Percentiles rank a stretch among this genome's conserved stretches.
These are phyloP conservation scores for Cutaneotrichosporon spelunceum DNA, from an alignment of 1,284 basidiomycete species.

Conservation along the genomic window DNA sequence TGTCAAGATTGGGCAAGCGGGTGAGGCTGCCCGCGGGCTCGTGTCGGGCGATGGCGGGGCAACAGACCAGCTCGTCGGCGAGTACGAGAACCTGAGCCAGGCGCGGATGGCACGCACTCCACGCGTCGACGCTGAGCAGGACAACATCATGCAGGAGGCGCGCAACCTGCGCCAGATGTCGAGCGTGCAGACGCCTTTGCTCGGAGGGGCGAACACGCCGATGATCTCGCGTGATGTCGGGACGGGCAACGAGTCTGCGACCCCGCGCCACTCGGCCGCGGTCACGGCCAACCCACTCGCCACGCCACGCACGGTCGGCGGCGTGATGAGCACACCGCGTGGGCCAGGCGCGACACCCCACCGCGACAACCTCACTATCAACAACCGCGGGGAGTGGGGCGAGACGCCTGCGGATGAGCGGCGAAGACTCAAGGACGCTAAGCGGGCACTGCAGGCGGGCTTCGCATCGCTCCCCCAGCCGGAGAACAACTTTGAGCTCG, in stretches of 20 bases:
- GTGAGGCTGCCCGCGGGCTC: conserved; percentile 79
- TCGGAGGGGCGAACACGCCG: conserved; percentile 95
- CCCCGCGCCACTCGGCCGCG: conserved; percentile 77
- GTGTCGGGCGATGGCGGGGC: conserved; percentile 62
- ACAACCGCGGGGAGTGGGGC: conserved; percentile 59
- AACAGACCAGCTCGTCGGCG: conserved; percentile 79
- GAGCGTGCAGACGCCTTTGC: conserved; percentile 84
- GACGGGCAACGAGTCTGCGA: conserved; percentile 86
- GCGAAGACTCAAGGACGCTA: conserved; percentile 61
- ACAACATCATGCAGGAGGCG: conserved; percentile 90
- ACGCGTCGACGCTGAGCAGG: conserved; percentile 74
- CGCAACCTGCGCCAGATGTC: conserved; percentile 91
- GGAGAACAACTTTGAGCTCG: conserved; percentile 95
- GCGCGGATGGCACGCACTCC: conserved; percentile 90
- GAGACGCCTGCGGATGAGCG: conserved; percentile 74
- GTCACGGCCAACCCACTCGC: conserved; percentile 95
- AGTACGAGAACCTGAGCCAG: conserved; percentile 83
- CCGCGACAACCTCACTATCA: conserved; percentile 86
- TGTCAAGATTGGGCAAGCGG: conserved; percentile 93
- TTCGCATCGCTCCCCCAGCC: conserved; percentile 85
- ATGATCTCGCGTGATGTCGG: conserved; percentile 63
- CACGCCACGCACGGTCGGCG: conserved; percentile 62
- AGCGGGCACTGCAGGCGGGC: conserved; percentile 71
- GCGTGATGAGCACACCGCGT: conserved; percentile 63
- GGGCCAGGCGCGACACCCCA: conserved; percentile 65